Conservation (phyloP, 2,329 filamentous ascomycete genomes). For the Trichoderma semiorbis region DNA sequence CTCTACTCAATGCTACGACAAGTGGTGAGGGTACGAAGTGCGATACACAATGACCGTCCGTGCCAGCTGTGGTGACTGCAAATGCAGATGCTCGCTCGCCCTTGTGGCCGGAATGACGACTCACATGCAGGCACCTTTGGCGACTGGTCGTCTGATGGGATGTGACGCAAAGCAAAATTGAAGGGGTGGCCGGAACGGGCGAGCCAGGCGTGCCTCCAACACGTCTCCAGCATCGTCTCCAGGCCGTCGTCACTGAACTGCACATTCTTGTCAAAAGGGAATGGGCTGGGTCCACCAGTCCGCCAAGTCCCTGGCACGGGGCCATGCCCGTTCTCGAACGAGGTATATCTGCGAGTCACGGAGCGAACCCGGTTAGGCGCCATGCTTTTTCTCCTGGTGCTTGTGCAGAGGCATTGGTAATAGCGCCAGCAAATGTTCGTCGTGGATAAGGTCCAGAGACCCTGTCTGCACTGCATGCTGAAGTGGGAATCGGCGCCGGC, state of each 20-base stretch:
- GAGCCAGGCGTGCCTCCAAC: conserved; percentile 13
- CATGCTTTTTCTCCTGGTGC: neutral
- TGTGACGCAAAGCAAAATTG: conserved; percentile 18
- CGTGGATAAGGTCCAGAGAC: neutral
- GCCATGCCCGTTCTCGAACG: conserved; percentile 21
- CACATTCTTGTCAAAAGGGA: conserved; percentile 18
- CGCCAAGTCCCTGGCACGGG: conserved; percentile 16
- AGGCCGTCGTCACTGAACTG: conserved; percentile 14
- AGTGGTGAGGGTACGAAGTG: neutral
- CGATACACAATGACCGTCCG: neutral
- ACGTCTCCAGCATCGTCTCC: conserved; percentile 3
- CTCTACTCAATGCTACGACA: neutral
- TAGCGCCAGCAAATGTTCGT: neutral
- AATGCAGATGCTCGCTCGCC: conserved; percentile 6
- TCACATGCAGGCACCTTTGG: conserved; percentile 15
- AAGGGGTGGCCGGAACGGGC: conserved; percentile 16
- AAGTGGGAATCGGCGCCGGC: conserved; percentile 4
- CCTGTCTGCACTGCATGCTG: conserved; percentile 4
- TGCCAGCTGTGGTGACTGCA: conserved; percentile 2
- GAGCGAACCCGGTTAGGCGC: conserved; percentile 14
- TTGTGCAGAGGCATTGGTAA: neutral
- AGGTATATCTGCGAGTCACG: conserved; percentile 21
- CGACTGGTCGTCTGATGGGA: conserved; percentile 17
- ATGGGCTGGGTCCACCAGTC: conserved; percentile 14
- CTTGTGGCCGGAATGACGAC: conserved; percentile 13